Conservation (phyloP, 2,329 filamentous ascomycete species). For the Aspergillus alliaceus region DNA sequence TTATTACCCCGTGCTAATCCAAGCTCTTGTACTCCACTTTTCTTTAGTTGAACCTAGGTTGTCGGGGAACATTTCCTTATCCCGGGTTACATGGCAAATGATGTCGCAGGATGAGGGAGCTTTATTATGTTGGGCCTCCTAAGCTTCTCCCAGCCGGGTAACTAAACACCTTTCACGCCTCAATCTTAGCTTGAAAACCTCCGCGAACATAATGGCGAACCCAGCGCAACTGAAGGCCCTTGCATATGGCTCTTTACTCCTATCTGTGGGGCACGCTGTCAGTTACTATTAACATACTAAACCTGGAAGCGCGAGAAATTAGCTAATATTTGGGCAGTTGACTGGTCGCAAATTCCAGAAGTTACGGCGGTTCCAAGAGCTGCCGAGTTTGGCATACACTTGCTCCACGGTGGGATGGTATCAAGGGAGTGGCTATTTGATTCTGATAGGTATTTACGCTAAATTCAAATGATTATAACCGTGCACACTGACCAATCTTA, state of each 20-base stretch:
- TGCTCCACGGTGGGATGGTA: background rate
- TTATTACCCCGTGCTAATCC: background rate
- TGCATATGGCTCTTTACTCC: background rate
- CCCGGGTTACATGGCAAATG: background rate
- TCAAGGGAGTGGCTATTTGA: background rate
- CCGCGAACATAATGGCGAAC: background rate
- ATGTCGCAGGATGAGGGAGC: background rate
- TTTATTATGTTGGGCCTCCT: background rate
- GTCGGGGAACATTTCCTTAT: background rate
- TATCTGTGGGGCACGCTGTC: background rate
- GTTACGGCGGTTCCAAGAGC: background rate
- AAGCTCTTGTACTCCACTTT: background rate
- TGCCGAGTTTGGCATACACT: background rate
- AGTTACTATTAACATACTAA: background rate
- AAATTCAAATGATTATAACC: background rate
- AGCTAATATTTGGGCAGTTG: background rate
- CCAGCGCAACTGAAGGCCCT: background rate
- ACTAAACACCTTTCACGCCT: background rate
- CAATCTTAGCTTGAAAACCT: too few species aligned
- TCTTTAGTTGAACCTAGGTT: background rate
- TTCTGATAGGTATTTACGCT: background rate
- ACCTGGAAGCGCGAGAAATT: background rate
- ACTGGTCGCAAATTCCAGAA: background rate
- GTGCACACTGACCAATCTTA: background rate
- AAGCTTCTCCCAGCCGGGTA: background rate